phyloP scores from a whole-genome alignment of 1,284 basidiomycete species.

The Ustilago shanxiensis region DNA sequence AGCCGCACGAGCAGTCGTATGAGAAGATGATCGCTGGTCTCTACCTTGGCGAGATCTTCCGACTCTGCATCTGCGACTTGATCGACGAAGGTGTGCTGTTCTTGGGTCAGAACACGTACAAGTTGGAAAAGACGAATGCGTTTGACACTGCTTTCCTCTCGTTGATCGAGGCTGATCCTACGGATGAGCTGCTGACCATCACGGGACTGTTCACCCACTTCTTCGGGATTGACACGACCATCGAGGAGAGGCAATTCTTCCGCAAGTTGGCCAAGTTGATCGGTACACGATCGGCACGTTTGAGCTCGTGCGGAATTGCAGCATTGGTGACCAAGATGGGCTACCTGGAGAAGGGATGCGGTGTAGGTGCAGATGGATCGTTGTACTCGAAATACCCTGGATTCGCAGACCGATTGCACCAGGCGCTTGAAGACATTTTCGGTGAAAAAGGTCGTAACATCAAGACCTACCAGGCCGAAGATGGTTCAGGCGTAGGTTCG shows the following conservation, averaged over 20 bases:
- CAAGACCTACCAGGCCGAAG: slow-evolving; percentile 65
- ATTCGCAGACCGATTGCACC: slow-evolving; percentile 65
- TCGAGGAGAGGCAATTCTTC: slow-evolving; percentile 67
- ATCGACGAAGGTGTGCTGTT: slow-evolving; percentile 97
- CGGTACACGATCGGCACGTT: slow-evolving; percentile 66
- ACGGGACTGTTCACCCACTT: slow-evolving; percentile 86
- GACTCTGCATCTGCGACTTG: slow-evolving; percentile 92
- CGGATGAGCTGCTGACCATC: slow-evolving; percentile 96
- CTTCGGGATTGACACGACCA: slow-evolving; percentile 67
- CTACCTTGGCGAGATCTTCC: slow-evolving; percentile 95
- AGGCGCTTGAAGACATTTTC: slow-evolving; percentile 68
- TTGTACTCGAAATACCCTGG: slow-evolving; percentile 68
- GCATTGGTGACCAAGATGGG: slow-evolving; percentile 67
- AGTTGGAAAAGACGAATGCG: slow-evolving; percentile 89
- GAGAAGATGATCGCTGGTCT: slow-evolving; percentile 98
- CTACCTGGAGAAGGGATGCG: slow-evolving; percentile 64
- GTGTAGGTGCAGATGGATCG: slow-evolving; percentile 64
- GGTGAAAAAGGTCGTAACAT: slow-evolving; percentile 64
- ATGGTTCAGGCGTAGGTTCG: slow-evolving; percentile 66
- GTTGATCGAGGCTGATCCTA: slow-evolving; percentile 96
- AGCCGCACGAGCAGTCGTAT: slow-evolving; percentile 93
- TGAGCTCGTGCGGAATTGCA: slow-evolving; percentile 67
- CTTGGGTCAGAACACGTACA: slow-evolving; percentile 96
- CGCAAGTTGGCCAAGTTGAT: slow-evolving; percentile 78
- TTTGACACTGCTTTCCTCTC: slow-evolving; percentile 98